These are phyloP conservation scores for Neodidymelliopsis sp. DNA, from an alignment of 2,329 filamentous ascomycete species.

Conservation along the genomic window DNA sequence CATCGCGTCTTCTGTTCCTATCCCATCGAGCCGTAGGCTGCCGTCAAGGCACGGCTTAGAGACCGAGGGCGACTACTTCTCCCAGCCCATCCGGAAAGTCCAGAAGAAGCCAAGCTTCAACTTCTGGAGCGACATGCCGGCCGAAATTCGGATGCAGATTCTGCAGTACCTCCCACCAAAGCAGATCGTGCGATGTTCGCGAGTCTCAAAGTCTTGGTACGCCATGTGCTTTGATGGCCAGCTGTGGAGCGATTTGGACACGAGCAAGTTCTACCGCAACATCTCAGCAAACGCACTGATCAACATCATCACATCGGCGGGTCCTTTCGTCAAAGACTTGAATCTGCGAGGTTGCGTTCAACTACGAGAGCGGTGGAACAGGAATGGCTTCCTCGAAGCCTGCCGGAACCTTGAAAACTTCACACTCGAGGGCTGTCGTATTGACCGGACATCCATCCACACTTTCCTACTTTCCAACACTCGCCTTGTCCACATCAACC, in stretches of 20 bases:
- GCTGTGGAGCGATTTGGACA: conserved; percentile 84
- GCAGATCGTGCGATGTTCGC: conserved; percentile 79
- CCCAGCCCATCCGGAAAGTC: conserved; percentile 48
- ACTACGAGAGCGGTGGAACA: conserved; percentile 79
- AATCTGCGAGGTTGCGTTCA: conserved; percentile 93
- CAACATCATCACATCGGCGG: conserved; percentile 83
- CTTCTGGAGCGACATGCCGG: conserved; percentile 82
- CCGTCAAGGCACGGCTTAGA: conserved; percentile 52
- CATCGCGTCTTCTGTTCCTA: conserved; percentile 62
- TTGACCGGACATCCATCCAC: conserved; percentile 79
- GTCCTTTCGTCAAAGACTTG: conserved; percentile 88
- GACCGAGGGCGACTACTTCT: conserved; percentile 57
- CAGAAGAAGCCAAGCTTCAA: conserved; percentile 59
- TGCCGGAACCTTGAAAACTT: conserved; percentile 89
- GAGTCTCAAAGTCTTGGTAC: conserved; percentile 80
- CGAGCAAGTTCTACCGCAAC: conserved; percentile 83
- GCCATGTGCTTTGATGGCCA: conserved; percentile 92
- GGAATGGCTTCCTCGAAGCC: conserved; percentile 78
- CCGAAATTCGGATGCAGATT: conserved; percentile 81
- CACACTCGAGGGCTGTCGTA: conserved; percentile 87
- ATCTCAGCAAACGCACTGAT: conserved; percentile 85
- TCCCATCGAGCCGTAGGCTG: conserved; percentile 70
- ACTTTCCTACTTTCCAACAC: conserved; percentile 81
- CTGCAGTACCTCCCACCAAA: conserved; percentile 79
- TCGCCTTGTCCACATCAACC: conserved; percentile 81